A percentile compares a stretch with the other conserved stretches of the same genome.
Evolutionary conservation across 148 eudicot genomes (phyloP).

Genomic region (Vaccinium corymbosum): DNA sequence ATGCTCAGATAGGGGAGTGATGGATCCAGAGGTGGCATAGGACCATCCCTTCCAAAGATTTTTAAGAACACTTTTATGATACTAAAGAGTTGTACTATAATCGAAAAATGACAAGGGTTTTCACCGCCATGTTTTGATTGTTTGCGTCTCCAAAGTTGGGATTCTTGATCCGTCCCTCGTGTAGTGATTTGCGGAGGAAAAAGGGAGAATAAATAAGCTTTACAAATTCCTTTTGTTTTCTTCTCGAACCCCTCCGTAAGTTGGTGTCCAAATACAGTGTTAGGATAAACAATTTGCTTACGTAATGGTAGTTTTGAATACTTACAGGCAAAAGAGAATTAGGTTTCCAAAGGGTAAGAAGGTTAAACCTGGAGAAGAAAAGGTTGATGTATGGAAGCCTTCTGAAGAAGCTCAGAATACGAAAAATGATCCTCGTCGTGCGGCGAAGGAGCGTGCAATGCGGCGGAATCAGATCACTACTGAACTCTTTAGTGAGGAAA

Average conservation of each 20-base stretch:
- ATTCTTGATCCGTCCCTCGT: background rate
- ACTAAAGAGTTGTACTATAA: background rate
- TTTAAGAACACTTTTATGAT: background rate
- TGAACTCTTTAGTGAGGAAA: conserved; percentile 50
- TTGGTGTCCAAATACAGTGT: background rate
- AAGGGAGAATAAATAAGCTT: background rate
- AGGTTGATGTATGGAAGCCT: conserved; percentile 19
- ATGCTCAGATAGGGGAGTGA: background rate
- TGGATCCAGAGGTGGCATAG: background rate
- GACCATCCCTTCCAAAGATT: background rate
- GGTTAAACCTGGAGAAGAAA: conserved; percentile 44
- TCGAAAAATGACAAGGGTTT: background rate
- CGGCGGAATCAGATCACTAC: conserved; percentile 46
- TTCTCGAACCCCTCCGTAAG: background rate
- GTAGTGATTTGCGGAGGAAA: background rate
- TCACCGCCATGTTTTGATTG: background rate
- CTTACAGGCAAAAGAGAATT: conserved; percentile 62
- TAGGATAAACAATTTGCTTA: background rate
- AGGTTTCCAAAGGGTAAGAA: conserved; percentile 94
- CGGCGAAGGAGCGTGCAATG: conserved; percentile 67
- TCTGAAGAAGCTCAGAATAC: conserved; percentile 33
- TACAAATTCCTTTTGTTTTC: background rate
- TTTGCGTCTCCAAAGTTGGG: background rate
- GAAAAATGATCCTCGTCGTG: conserved; percentile 41
- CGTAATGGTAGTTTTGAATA: conserved; percentile 9